Conservation (phyloP, 2,329 filamentous ascomycete species). For the Cladophialophora chaetospira region DNA sequence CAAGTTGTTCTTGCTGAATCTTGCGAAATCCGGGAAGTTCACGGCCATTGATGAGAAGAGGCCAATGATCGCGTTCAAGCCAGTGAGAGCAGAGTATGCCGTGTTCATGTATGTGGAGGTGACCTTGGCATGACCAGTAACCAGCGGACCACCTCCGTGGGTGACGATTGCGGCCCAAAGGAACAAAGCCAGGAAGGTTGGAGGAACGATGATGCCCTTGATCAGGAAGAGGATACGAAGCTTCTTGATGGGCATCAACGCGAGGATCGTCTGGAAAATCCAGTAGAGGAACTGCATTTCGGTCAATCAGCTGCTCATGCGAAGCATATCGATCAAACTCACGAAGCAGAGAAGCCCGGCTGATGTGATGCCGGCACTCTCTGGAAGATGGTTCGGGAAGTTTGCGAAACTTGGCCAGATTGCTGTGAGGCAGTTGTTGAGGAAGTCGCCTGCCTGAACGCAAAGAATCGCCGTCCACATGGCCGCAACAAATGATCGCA, state of each 20-base stretch:
- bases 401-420: conserved; percentile 54
- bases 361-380: conserved; percentile 38
- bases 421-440: conserved; percentile 42
- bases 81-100: conserved; percentile 47
- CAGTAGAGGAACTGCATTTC: conserved; percentile 51
- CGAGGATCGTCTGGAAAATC: conserved; percentile 49
- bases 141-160: conserved; percentile 46
- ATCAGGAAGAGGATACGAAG: conserved; percentile 48
- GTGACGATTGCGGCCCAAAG: conserved; percentile 49
- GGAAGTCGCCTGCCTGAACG: conserved; percentile 50
- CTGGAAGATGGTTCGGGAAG: conserved; percentile 43
- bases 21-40: conserved; percentile 53
- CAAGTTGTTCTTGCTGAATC: conserved; percentile 47
- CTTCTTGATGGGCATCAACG: conserved; percentile 49
- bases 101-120: conserved; percentile 47
- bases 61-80: conserved; percentile 52
- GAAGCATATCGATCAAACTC: conserved; percentile 35
- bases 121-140: conserved; percentile 42
- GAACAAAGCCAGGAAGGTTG: conserved; percentile 48
- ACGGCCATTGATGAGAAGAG: conserved; percentile 53
- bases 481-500: conserved; percentile 43
- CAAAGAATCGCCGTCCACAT: conserved; percentile 53
- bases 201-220: conserved; percentile 48
- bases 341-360: conserved; percentile 52
- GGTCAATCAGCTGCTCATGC: not conserved